Evolutionary conservation across 495 filamentous ascomycete species (phyloP).

Genomic region (Neurospora sp.): DNA sequence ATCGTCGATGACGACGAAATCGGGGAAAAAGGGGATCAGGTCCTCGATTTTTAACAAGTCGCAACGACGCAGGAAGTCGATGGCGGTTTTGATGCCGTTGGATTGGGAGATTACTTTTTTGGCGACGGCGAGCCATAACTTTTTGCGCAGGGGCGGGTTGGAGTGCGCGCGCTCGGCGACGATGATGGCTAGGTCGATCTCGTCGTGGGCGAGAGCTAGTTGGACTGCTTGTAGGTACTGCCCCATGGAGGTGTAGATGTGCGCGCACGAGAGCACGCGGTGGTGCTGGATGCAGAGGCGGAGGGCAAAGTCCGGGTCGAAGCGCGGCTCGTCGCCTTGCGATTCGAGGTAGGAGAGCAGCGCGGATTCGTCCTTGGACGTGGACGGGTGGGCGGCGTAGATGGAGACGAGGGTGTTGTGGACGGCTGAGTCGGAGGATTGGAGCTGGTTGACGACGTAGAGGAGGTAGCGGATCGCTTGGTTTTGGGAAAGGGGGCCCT

Average conservation of each 20-base stretch:
- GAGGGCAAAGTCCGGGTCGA: slow-evolving; percentile 95
- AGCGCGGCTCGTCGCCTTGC: slow-evolving; percentile 56
- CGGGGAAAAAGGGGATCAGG: slow-evolving; percentile 94
- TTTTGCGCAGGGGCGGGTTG: slow-evolving; percentile 75
- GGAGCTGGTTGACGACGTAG: slow-evolving; percentile 82
- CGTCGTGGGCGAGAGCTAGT: slow-evolving; percentile 76
- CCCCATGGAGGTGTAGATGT: slow-evolving; percentile 93
- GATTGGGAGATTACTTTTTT: slow-evolving; percentile 76
- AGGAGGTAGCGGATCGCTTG: slow-evolving; percentile 92
- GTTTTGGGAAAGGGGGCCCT: slow-evolving; percentile 57
- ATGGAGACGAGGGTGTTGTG: slow-evolving; percentile 97
- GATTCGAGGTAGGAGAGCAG: slow-evolving; percentile 81
- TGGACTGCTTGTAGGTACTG: slow-evolving; percentile 89
- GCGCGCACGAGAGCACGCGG: slow-evolving; percentile 83
- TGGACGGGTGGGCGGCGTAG: slow-evolving; percentile 75
- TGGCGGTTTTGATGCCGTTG: slow-evolving; percentile 84
- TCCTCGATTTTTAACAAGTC: slow-evolving; percentile 92
- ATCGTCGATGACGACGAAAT: slow-evolving; percentile 98
- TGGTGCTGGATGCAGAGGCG: slow-evolving; percentile 89
- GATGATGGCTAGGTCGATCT: slow-evolving; percentile 78
- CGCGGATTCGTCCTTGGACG: slow-evolving; percentile 67
- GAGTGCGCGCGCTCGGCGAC: slow-evolving; percentile 81
- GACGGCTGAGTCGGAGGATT: slow-evolving; percentile 76
- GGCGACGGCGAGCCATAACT: slow-evolving; percentile 88
- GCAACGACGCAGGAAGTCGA: slow-evolving; percentile 86